These are phyloP conservation scores for Datisca glomerata DNA, from an alignment of 306 rosid genomes.

Conservation along the genomic window DNA sequence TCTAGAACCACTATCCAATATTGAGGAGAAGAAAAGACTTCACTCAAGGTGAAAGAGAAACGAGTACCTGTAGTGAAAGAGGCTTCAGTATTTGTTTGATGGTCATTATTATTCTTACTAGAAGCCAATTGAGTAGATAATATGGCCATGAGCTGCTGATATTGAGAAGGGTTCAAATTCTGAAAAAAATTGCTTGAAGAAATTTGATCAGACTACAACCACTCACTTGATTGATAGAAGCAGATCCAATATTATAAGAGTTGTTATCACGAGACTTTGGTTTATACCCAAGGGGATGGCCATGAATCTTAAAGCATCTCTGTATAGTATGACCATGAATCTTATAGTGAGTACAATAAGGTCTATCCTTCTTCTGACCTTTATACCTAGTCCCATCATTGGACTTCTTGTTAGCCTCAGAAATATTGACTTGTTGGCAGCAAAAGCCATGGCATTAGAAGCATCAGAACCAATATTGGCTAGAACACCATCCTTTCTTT, in stretches of 20 bases:
- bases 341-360: background rate
- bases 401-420: background rate
- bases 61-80: background rate
- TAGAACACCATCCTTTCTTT: too few species aligned
- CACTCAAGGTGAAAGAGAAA: background rate
- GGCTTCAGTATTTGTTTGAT: background rate
- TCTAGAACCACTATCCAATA: background rate
- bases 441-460: background rate
- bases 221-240: background rate
- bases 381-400: too few species aligned
- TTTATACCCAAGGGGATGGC: constrained; percentile 3
- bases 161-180: background rate
- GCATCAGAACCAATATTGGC: background rate
- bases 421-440: background rate
- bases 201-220: background rate
- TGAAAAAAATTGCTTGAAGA: background rate
- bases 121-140: background rate
- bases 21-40: background rate
- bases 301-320: constrained; percentile 1
- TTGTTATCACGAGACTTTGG: too few species aligned
- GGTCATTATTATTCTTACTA: background rate
- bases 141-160: background rate
- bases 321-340: background rate
- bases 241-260: background rate
- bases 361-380: background rate